These are phyloP conservation scores for Pinguiococcus pyrenoidosus DNA, from an alignment of 108 stramenopile species.

Conservation along the genomic window DNA sequence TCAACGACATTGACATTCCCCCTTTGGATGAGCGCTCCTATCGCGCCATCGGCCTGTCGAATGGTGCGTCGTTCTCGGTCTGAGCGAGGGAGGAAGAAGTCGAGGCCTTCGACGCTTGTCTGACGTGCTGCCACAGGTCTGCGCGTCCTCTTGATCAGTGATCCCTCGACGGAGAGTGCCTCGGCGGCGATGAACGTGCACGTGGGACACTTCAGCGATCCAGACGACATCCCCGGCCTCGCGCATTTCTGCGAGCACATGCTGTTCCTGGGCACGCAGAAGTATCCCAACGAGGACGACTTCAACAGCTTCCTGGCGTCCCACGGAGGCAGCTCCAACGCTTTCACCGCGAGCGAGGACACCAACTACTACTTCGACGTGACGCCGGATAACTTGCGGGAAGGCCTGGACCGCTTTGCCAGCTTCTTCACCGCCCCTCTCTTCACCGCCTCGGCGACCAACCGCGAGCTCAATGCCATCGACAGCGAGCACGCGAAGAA, in stretches of 20 bases:
- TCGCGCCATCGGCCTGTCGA: too few relatives aligned
- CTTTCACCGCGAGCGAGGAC: slow-evolving; percentile 62
- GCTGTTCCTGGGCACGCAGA: slow-evolving; percentile 43
- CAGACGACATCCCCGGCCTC: slow-evolving; percentile 63
- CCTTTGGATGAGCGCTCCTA: too few relatives aligned
- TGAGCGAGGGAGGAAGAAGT: too few relatives aligned
- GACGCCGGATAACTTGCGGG: slow-evolving; percentile 46
- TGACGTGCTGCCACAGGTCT: too few relatives aligned
- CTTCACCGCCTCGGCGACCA: slow-evolving; percentile 61
- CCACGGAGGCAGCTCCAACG: slow-evolving; percentile 22
- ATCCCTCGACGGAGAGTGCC: slow-evolving; percentile 56
- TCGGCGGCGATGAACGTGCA: slow-evolving; percentile 78
- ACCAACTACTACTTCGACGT: slow-evolving; percentile 87
- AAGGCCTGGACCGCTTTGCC: slow-evolving; percentile 66
- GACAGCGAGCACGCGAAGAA: slow-evolving; percentile 87
- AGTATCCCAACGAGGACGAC: slow-evolving; percentile 32
- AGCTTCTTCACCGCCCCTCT: slow-evolving; percentile 77
- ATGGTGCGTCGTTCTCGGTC: too few relatives aligned
- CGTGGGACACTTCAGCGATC: slow-evolving; percentile 60
- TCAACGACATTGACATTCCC: too few relatives aligned
- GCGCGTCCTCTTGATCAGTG: slow-evolving; percentile 59
- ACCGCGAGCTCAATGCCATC: slow-evolving; percentile 81
- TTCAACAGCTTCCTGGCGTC: slow-evolving; percentile 12
- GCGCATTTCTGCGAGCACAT: slow-evolving; percentile 56
- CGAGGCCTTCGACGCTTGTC: too few relatives aligned